These are phyloP conservation scores for Fusarium nodosum DNA, from an alignment of 2,329 filamentous ascomycete species.

Conservation along the genomic window DNA sequence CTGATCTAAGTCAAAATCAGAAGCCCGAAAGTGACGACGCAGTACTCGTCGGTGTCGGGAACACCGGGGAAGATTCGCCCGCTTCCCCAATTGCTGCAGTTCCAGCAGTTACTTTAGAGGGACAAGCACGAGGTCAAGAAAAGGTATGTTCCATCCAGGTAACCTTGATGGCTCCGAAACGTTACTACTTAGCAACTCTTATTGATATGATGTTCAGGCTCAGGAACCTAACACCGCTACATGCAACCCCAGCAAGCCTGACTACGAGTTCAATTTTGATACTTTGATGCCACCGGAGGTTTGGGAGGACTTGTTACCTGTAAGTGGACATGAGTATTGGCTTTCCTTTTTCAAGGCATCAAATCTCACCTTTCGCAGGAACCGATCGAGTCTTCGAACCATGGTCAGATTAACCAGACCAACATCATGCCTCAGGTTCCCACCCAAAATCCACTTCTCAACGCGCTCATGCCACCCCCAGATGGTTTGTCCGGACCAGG, in stretches of 20 bases:
- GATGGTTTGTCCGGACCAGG: neutral
- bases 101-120: neutral
- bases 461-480: neutral
- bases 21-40: neutral
- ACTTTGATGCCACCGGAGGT: neutral
- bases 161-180: neutral
- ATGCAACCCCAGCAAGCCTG: neutral
- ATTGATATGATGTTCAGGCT: neutral
- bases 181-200: neutral
- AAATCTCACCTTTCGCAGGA: neutral
- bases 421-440: neutral
- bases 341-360: too few relatives aligned
- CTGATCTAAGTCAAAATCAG: neutral
- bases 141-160: too few relatives aligned
- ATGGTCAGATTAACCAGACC: neutral
- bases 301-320: conserved; percentile 2
- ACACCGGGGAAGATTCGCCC: neutral
- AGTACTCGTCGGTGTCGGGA: neutral
- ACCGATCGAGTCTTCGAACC: neutral
- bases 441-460: neutral
- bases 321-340: neutral
- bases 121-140: neutral
- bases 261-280: neutral
- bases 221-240: neutral
- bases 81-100: neutral